These are phyloP conservation scores for Dujonia santamariae DNA, from an alignment of 1,139 yeast genomes.

Conservation along the genomic window DNA sequence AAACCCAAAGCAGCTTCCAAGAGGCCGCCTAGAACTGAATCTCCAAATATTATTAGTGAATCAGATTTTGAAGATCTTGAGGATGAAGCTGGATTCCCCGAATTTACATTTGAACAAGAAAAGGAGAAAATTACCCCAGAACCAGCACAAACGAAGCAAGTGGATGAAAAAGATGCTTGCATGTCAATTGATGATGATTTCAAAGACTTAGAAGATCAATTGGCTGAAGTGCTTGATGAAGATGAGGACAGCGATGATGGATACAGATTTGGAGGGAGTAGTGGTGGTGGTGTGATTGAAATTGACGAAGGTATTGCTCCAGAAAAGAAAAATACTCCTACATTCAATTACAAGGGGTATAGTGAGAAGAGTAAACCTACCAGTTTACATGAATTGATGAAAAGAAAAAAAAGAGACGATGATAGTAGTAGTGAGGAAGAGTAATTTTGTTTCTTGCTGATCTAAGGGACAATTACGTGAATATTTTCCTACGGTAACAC, in stretches of 20 bases:
- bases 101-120: constrained; percentile 9
- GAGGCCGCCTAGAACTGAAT: constrained; percentile 15
- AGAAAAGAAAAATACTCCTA: constrained; percentile 11
- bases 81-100: constrained; percentile 14
- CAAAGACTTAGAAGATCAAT: constrained; percentile 43
- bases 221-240: constrained; percentile 33
- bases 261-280: constrained; percentile 21
- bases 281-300: constrained; percentile 20
- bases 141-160: constrained; percentile 4
- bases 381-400: constrained; percentile 39
- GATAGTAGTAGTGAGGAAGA: constrained; percentile 42
- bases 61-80: constrained; percentile 28
- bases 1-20: constrained; percentile 12
- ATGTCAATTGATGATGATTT: no score
- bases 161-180: constrained; percentile 20
- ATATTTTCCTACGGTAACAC: no score
- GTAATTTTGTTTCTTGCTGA: no score
- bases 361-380: constrained; percentile 26
- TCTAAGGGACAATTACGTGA: no score
- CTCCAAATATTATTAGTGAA: constrained; percentile 25
- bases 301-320: constrained; percentile 20
- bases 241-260: constrained; percentile 23
- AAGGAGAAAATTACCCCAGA: constrained; percentile 2
- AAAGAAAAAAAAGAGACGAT: constrained; percentile 27
- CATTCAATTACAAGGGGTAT: constrained; percentile 2